phyloP scores from a whole-genome alignment of 2,329 filamentous ascomycete genomes.

The Ophiostoma quercus region DNA sequence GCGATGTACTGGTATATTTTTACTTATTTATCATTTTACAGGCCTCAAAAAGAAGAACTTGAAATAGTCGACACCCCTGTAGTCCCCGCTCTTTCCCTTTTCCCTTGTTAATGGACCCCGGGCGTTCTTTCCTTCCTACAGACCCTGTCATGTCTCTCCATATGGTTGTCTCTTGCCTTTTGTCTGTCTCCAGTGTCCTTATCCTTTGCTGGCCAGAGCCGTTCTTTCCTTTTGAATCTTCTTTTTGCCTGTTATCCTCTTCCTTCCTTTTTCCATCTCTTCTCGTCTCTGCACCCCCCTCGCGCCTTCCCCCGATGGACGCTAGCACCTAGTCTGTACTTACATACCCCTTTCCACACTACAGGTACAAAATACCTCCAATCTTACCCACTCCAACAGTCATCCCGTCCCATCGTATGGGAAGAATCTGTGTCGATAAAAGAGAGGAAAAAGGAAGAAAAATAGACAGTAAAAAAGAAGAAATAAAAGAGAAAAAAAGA shows the following conservation, averaged over 20 bases:
- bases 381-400: conserved; percentile 22
- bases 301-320: conserved; percentile 6
- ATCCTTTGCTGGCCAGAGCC: not conserved
- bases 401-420: conserved; percentile 21
- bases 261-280: not conserved
- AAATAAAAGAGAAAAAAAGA: not conserved
- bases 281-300: not conserved
- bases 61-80: not conserved
- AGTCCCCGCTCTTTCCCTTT: conserved; percentile 18
- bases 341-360: conserved; percentile 18
- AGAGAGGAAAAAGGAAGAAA: not conserved
- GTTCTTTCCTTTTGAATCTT: not conserved
- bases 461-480: not conserved
- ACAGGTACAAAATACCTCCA: conserved; percentile 18
- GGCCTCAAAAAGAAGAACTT: not conserved
- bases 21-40: not conserved
- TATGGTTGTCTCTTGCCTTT: not conserved
- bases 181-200: not conserved
- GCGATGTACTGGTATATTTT: not conserved
- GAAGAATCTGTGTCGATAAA: not conserved
- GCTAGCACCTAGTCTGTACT: conserved; percentile 14
- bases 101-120: conserved; percentile 16
- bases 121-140: conserved; percentile 11
- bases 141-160: conserved; percentile 1
- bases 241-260: not conserved